Conservation (phyloP, 2,329 filamentous ascomycete species). For the Arachnomyces sp. region DNA sequence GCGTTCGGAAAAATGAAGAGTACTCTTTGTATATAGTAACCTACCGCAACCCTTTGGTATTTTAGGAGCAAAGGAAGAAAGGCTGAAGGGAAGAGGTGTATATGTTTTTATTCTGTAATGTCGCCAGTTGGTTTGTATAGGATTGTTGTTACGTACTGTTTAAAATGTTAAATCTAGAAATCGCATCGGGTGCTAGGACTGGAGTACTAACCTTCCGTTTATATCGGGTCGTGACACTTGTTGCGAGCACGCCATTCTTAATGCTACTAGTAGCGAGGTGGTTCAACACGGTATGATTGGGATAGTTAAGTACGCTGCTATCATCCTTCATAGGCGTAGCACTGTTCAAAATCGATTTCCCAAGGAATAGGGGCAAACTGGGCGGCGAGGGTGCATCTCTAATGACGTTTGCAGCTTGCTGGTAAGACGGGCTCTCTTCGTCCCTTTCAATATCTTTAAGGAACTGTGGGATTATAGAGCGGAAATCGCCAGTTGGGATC, state of each 20-base stretch:
- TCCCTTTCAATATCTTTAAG: conserved; percentile 74
- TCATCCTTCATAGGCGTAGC: conserved; percentile 92
- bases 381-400: conserved; percentile 77
- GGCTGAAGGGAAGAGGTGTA: too few species aligned
- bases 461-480: conserved; percentile 69
- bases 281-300: conserved; percentile 93
- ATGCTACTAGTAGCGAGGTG: conserved; percentile 97
- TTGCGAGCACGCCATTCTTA: conserved; percentile 89
- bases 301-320: conserved; percentile 92
- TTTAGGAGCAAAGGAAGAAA: too few species aligned
- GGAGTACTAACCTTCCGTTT: conserved; percentile 60
- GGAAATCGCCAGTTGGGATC: conserved; percentile 54
- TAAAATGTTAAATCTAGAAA: conserved; percentile 16
- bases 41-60: too few species aligned
- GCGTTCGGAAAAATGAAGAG: too few species aligned
- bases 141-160: conserved; percentile 90
- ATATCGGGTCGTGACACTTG: conserved; percentile 94
- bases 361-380: conserved; percentile 77
- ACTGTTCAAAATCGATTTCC: conserved; percentile 89
- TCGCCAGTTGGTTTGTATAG: conserved; percentile 80
- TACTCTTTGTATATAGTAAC: too few species aligned
- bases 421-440: conserved; percentile 67
- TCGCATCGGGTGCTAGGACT: conserved; percentile 1
- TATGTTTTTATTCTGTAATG: conserved; percentile 21
- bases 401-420: conserved; percentile 64